Evolutionary conservation across 176 grass and related monocot genomes (phyloP), one percentile per base, ranked within the genome.

Genomic region (Leersia perrieri): DNA sequence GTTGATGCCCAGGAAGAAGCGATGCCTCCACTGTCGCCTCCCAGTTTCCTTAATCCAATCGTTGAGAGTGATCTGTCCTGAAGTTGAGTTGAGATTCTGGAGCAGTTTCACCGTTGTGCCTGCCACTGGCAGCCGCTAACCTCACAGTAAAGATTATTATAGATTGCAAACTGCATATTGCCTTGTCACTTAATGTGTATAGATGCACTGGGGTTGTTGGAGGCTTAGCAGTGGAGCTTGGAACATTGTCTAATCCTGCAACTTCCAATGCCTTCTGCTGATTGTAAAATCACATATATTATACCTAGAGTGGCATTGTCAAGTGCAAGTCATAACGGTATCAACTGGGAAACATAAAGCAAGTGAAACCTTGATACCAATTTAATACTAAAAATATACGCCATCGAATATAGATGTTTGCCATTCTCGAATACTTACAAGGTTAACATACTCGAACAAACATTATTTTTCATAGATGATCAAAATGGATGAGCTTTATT

Each of bases 1-100:
- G 26, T 81, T 35, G 70, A 44, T 67, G 36, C 66, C 44, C 79
- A 95, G 15, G 81, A 88, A 76, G 81, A 82, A 74, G 96, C 92
- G 5, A 66, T 99, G 90, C 88, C 89, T 2, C 96, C 92, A 73
- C 80, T 84, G 88, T 95, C 96, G 1, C 88, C 92, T 5, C 96
- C 96, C 8, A 32, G 39, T 42, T 88, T 88, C 60, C 40, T 73
- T 22, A 84, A 81, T 75, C 33, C 75, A 51, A 20, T 5, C 41
- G 14, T 65, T 0, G 42, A 80, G 72, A 76, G 20, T n/a, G 70
- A 31, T 28, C 64, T 71, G 7, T 81, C 28, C 25, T 81, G 70
- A 89, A 11, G n/a, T 4, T 40, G 30, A 74, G 29, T 22, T 22
- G 20, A 34, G 39, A 75, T 75, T 53, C 12, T 40, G 63, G 63